A percentile compares a stretch with the other conserved stretches of the same genome.
Evolutionary conservation across 2,329 filamentous ascomycete species (phyloP).

Genomic region (Chaetomium strumarium): DNA sequence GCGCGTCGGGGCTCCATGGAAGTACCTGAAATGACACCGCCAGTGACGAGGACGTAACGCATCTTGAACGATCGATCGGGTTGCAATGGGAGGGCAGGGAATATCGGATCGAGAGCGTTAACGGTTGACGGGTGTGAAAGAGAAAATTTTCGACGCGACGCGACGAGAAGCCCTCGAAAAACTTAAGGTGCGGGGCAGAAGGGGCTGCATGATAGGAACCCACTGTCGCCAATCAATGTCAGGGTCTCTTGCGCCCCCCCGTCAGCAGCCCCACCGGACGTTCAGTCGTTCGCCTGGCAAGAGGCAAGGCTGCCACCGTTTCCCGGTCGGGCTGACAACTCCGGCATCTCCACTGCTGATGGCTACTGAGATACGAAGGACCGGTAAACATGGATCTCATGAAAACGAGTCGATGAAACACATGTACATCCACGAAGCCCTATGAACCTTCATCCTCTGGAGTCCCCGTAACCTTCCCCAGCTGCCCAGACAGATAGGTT

Average conservation of each 20-base stretch:
- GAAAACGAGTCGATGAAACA: too few relatives aligned
- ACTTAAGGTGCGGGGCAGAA: constrained; percentile 11
- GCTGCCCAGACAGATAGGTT: too few relatives aligned
- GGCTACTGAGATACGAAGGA: too few relatives aligned
- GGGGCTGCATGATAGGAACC: constrained; percentile 1
- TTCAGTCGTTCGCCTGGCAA: constrained; percentile 4
- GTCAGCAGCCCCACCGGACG: constrained; percentile 1
- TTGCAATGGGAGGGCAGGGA: background rate
- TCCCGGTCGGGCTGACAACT: too few relatives aligned
- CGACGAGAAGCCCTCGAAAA: constrained; percentile 8
- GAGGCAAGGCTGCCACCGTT: too few relatives aligned
- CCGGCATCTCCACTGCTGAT: too few relatives aligned
- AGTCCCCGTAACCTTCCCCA: too few relatives aligned
- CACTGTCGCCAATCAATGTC: background rate
- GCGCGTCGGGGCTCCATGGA: too few relatives aligned
- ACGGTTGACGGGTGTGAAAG: constrained; percentile 12
- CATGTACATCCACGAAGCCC: too few relatives aligned
- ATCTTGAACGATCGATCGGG: constrained; percentile 12
- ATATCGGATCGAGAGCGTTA: constrained; percentile 4
- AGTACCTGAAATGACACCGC: constrained; percentile 20
- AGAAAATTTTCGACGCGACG: constrained; percentile 18
- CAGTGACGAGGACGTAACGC: constrained; percentile 19
- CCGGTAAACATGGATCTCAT: too few relatives aligned
- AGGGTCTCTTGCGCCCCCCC: constrained; percentile 5
- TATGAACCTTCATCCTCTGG: too few relatives aligned